phyloP scores from a whole-genome alignment of 2,329 filamentous ascomycete genomes.

The Diaporthe aspalathi region DNA sequence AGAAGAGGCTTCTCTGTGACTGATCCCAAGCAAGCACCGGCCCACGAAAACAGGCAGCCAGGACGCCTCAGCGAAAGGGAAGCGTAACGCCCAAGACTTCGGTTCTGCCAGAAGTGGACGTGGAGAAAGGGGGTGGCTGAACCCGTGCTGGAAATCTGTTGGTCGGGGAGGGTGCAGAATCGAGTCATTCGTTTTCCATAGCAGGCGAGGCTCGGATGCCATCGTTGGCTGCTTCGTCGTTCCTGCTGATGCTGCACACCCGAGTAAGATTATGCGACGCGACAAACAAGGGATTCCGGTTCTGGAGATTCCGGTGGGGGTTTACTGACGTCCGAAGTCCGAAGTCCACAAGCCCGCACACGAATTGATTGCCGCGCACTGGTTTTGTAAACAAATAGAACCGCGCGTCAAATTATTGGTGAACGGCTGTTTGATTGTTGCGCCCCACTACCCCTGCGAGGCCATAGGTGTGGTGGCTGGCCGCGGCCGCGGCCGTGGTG shows the following conservation, averaged over 20 bases:
- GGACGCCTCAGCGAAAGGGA: not conserved
- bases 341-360: constrained; percentile 14
- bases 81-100: not conserved
- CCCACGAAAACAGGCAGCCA: not conserved
- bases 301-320: constrained; percentile 19
- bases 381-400: constrained; percentile 16
- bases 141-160: not conserved
- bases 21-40: not conserved
- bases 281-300: not conserved
- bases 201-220: not conserved
- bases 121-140: not conserved
- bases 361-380: constrained; percentile 17
- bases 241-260: constrained; percentile 17
- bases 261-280: constrained; percentile 5
- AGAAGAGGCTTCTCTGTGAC: constrained; percentile 16
- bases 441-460: constrained; percentile 17
- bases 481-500: constrained; percentile 14
- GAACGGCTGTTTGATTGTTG: constrained; percentile 16
- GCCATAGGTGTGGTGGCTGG: constrained; percentile 27
- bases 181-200: not conserved
- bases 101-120: not conserved
- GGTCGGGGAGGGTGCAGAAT: not conserved
- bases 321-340: constrained; percentile 3
- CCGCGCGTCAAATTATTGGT: constrained; percentile 36
- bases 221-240: not conserved